Evolutionary conservation across 2,329 filamentous ascomycete genomes (phyloP).

Genomic region (Drechslerella stenobrocha): DNA sequence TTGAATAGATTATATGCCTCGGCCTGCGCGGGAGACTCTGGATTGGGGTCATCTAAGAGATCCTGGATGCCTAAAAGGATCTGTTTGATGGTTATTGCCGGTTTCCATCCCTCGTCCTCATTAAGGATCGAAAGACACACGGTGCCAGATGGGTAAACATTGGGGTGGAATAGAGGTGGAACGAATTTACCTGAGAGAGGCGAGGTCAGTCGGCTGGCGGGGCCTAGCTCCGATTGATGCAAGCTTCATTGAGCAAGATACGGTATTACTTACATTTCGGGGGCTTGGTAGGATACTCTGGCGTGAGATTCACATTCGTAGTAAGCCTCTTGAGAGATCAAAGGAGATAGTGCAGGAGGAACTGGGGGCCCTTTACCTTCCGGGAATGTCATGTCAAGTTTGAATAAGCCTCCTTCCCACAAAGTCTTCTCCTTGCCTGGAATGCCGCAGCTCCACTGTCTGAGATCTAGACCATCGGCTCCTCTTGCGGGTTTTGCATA

Average conservation of each 20-base stretch:
- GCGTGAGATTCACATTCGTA: conserved; percentile 31
- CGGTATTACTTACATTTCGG: conserved; percentile 80
- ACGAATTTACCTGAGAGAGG: conserved; percentile 78
- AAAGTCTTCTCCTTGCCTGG: conserved; percentile 96
- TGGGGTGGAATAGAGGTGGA: conserved; percentile 94
- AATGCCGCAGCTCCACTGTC: conserved; percentile 94
- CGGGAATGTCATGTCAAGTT: conserved; percentile 87
- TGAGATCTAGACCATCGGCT: conserved; percentile 79
- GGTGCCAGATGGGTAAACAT: conserved; percentile 96
- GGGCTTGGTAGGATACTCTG: conserved; percentile 97
- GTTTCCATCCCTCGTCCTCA: conserved; percentile 98
- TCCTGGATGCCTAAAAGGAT: conserved; percentile 96
- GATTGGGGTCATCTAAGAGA: conserved; percentile 92
- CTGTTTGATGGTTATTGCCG: conserved; percentile 97
- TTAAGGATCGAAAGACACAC: conserved; percentile 97
- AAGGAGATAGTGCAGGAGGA: neutral
- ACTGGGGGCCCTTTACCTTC: conserved; percentile 67
- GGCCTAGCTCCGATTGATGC: neutral
- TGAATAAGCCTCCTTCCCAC: conserved; percentile 97
- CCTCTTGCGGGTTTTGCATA: conserved; percentile 85
- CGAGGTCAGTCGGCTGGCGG: conserved; percentile 45
- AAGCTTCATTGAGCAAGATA: neutral
- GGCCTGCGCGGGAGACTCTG: conserved; percentile 92
- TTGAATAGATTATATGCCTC: conserved; percentile 98
- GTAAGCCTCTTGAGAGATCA: conserved; percentile 15